phyloP scores from a whole-genome alignment of 352 stramenopile genomes.

The Phytophthora megakarya region DNA sequence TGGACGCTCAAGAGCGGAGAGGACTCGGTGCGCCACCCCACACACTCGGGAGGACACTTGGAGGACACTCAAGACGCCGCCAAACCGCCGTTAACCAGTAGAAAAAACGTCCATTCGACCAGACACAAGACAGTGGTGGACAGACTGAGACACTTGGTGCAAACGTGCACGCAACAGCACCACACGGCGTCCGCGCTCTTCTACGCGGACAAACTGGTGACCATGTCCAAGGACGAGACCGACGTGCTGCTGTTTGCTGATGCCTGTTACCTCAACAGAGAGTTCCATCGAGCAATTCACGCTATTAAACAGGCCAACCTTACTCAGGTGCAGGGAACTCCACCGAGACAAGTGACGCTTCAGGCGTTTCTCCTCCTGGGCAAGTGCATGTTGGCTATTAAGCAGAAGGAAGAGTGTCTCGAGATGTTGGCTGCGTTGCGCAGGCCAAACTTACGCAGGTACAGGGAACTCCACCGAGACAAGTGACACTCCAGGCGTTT shows the following conservation, averaged over 20 bases:
- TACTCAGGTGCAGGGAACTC: constrained; percentile 40
- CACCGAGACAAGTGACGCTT: constrained; percentile 41
- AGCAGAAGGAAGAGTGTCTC: constrained; percentile 86
- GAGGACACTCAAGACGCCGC: background rate
- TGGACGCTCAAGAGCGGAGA: constrained; percentile 9
- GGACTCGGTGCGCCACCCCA: constrained; percentile 14
- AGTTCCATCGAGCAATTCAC: constrained; percentile 84
- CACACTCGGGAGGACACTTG: constrained; percentile 2
- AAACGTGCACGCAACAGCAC: constrained; percentile 53
- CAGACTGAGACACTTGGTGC: constrained; percentile 52
- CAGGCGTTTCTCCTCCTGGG: constrained; percentile 62
- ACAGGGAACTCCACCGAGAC: background rate
- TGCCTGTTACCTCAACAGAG: constrained; percentile 64
- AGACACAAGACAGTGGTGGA: constrained; percentile 16
- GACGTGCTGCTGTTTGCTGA: constrained; percentile 83
- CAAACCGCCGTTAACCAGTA: constrained; percentile 3
- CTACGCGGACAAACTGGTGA: constrained; percentile 79
- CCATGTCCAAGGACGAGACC: constrained; percentile 48
- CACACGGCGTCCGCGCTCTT: constrained; percentile 67
- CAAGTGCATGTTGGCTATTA: constrained; percentile 80
- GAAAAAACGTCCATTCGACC: constrained; percentile 6
- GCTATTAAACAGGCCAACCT: constrained; percentile 59
- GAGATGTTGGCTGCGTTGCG: constrained; percentile 61
- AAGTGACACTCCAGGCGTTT: constrained; percentile 50
- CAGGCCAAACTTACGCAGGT: too few species aligned